Percentiles rank a stretch among this genome's conserved stretches.
Conservation (phyloP, 208 protist species). For the Leishmania martiniquensis region DNA sequence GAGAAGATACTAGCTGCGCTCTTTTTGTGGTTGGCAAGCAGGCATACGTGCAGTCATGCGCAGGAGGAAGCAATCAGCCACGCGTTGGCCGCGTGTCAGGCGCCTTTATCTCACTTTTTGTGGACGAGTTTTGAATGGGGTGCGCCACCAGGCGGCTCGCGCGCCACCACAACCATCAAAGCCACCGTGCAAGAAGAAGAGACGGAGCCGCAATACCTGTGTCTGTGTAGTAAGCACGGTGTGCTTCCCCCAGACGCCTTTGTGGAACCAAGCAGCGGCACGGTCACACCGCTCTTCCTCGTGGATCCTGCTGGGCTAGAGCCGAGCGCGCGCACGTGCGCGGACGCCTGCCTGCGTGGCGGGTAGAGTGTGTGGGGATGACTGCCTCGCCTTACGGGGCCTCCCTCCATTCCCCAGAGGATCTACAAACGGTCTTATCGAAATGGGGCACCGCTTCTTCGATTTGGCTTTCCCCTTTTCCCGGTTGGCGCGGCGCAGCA, state of each 20-base stretch:
- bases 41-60: neutral
- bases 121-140: constrained; percentile 14
- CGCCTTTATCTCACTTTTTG: constrained; percentile 16
- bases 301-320: constrained; percentile 4
- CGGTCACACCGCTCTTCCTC: constrained; percentile 12
- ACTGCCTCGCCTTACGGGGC: neutral
- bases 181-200: neutral
- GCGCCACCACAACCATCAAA: neutral
- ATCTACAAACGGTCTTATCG: neutral
- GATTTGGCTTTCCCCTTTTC: neutral
- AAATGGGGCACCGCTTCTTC: neutral
- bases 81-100: constrained; percentile 19
- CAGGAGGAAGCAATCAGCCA: constrained; percentile 12
- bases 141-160: neutral
- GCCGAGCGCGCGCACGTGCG: neutral
- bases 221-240: constrained; percentile 18
- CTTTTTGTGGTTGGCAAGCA: constrained; percentile 23
- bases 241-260: neutral
- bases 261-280: neutral
- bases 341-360: constrained; percentile 7
- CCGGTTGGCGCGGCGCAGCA: neutral
- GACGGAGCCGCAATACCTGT: constrained; percentile 16
- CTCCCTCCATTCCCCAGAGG: neutral
- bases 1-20: constrained; percentile 15
- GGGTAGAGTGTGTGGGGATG: neutral